These are phyloP conservation scores for Skeletonema grethae DNA, from an alignment of 108 stramenopile species.

Conservation along the genomic window DNA sequence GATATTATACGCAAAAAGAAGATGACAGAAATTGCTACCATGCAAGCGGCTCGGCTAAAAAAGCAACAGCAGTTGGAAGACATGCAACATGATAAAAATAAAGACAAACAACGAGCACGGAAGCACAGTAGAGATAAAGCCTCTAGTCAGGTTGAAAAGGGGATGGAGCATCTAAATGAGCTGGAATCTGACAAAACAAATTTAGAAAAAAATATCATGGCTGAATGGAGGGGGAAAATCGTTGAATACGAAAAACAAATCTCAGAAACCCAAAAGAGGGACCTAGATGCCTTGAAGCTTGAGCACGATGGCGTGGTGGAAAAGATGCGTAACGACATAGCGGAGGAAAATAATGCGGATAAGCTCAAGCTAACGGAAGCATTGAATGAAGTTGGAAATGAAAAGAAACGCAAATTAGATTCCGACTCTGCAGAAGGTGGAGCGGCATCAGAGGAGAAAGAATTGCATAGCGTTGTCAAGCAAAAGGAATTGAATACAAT, in stretches of 20 bases:
- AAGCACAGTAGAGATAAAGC: constrained; percentile 5
- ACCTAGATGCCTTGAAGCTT: constrained; percentile 7
- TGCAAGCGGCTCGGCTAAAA: constrained; percentile 12
- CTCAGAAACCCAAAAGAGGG: constrained; percentile 10
- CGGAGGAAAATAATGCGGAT: constrained; percentile 16
- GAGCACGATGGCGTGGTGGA: constrained; percentile 24
- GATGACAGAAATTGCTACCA: constrained; percentile 7
- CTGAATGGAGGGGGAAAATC: constrained; percentile 28
- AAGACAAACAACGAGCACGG: neutral
- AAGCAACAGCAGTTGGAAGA: constrained; percentile 5
- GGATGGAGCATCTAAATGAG: constrained; percentile 15
- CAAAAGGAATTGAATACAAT: constrained; percentile 43
- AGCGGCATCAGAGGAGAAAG: constrained; percentile 11
- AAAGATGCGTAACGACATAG: constrained; percentile 11
- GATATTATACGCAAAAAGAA: constrained; percentile 22
- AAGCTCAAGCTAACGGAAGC: constrained; percentile 6
- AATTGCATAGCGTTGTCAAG: constrained; percentile 17
- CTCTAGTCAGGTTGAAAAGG: neutral
- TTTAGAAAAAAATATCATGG: constrained; percentile 12
- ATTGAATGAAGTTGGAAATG: constrained; percentile 12
- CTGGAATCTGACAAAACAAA: constrained; percentile 10
- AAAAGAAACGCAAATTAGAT: constrained; percentile 20
- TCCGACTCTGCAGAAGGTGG: neutral
- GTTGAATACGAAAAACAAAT: constrained; percentile 17
- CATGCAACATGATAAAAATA: neutral